Conservation (phyloP, 2,329 filamentous ascomycete species). For the Hypoxylon sp. region DNA sequence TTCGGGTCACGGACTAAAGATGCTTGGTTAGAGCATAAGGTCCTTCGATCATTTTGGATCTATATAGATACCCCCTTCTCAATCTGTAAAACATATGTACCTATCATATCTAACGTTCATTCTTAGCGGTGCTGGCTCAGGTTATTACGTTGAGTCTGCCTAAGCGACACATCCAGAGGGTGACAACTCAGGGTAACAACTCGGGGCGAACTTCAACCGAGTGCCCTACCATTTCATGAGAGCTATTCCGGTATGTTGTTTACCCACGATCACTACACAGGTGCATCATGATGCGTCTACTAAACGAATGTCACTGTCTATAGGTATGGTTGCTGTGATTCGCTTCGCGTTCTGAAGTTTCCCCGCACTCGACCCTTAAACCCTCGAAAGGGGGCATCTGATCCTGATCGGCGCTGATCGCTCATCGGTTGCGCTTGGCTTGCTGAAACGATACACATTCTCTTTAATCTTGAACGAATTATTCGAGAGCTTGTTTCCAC, state of each 20-base stretch:
- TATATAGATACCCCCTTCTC: conserved; percentile 51
- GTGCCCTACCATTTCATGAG: not conserved
- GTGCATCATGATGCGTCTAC: conserved; percentile 2
- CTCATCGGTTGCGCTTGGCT: not conserved
- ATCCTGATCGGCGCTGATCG: conserved; percentile 3
- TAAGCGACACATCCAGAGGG: not conserved
- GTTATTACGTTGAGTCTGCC: not conserved
- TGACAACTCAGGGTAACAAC: conserved; percentile 15
- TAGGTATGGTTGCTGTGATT: conserved; percentile 16
- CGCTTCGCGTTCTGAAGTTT: conserved; percentile 19
- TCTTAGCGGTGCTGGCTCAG: conserved; percentile 2
- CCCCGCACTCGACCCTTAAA: conserved; percentile 31
- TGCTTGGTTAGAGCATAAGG: conserved; percentile 33
- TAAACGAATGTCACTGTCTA: conserved; percentile 34
- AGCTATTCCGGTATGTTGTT: conserved; percentile 12
- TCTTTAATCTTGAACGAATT: not conserved
- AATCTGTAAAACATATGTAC: conserved; percentile 28
- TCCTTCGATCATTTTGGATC: conserved; percentile 47
- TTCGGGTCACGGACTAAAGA: conserved; percentile 27
- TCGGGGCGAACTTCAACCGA: conserved; percentile 33
- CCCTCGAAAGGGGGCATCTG: not conserved
- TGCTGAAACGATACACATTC: not conserved
- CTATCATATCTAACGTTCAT: conserved; percentile 9
- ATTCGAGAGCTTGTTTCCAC: not conserved
- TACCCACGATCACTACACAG: conserved; percentile 2